Percentiles rank a stretch among this genome's conserved stretches.
Conservation (phyloP, 2,329 filamentous ascomycete species). For the Pyrenochaeta sp. region DNA sequence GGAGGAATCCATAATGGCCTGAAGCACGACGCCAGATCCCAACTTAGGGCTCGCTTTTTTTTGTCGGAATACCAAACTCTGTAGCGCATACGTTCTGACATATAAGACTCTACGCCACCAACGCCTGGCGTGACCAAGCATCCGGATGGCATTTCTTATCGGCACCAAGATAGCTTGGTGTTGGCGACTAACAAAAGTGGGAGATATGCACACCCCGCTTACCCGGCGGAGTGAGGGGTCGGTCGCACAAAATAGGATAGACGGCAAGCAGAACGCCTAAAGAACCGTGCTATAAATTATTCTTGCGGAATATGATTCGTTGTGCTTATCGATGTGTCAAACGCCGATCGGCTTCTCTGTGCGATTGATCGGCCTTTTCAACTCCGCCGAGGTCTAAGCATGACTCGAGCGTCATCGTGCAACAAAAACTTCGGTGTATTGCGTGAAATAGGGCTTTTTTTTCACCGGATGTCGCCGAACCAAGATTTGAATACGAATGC, state of each 20-base stretch:
- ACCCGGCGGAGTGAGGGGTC: neutral
- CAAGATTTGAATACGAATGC: neutral
- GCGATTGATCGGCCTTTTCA: neutral
- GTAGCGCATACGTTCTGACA: neutral
- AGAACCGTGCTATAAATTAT: neutral
- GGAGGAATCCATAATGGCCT: neutral
- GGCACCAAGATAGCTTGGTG: slow-evolving; percentile 14
- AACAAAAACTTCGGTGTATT: neutral
- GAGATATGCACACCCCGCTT: neutral
- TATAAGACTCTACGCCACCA: neutral
- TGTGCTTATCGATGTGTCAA: neutral
- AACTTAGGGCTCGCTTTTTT: neutral
- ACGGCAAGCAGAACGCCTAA: neutral
- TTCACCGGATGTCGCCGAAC: neutral
- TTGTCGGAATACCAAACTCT: neutral
- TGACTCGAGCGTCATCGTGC: neutral
- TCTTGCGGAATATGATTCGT: neutral
- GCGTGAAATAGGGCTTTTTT: neutral
- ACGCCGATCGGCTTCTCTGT: neutral
- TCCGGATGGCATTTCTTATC: slow-evolving; percentile 14
- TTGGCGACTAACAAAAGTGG: neutral
- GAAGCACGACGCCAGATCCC: neutral
- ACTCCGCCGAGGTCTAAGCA: neutral
- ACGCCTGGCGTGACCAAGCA: slow-evolving; percentile 11
- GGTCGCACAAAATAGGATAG: neutral